These are phyloP conservation scores for Angomonas ambiguus DNA, from an alignment of 208 protist genomes.

Conservation along the genomic window DNA sequence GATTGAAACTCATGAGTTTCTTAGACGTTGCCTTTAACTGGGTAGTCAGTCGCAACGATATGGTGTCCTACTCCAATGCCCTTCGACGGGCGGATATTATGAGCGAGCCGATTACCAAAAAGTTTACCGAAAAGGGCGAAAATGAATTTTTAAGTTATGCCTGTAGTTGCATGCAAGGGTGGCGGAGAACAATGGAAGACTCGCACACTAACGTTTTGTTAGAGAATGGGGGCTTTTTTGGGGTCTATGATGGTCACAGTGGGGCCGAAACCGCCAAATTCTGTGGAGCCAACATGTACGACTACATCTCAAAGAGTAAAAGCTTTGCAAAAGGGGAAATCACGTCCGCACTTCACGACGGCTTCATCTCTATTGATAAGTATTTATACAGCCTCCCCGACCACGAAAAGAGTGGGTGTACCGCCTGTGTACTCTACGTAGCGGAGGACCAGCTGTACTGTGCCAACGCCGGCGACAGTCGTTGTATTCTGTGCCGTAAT, in stretches of 20 bases:
- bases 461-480: constrained; percentile 92
- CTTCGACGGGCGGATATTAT: constrained; percentile 84
- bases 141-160: constrained; percentile 69
- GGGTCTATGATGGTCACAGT: constrained; percentile 90
- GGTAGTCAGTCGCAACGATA: constrained; percentile 16
- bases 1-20: background rate
- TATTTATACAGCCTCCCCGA: constrained; percentile 44
- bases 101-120: constrained; percentile 75
- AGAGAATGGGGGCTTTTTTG: constrained; percentile 81
- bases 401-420: constrained; percentile 80
- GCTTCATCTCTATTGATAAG: constrained; percentile 83
- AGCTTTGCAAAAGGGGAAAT: constrained; percentile 59
- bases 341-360: constrained; percentile 72
- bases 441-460: constrained; percentile 74
- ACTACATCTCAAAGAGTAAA: constrained; percentile 56
- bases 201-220: constrained; percentile 74
- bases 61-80: constrained; percentile 49
- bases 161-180: constrained; percentile 87
- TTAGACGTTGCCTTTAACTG: constrained; percentile 3
- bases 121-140: constrained; percentile 52
- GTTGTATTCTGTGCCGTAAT: constrained; percentile 83
- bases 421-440: constrained; percentile 81
- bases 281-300: constrained; percentile 74
- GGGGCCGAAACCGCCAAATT: constrained; percentile 63
- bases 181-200: constrained; percentile 90